Conservation (phyloP, 495 filamentous ascomycete genomes). For the Rhizodiscina lignyota region DNA sequence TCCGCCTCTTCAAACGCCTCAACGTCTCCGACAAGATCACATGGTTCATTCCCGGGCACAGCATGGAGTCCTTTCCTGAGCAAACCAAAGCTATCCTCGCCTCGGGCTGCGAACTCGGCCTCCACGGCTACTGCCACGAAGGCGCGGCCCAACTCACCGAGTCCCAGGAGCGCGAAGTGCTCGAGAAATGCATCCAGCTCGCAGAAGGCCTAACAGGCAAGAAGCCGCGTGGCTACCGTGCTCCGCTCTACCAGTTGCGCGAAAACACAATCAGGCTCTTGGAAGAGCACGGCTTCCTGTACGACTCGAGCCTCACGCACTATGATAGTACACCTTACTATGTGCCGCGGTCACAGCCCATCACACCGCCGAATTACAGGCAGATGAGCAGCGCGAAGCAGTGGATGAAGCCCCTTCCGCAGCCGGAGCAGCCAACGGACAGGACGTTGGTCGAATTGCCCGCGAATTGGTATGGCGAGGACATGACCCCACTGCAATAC, state of each 20-base stretch:
- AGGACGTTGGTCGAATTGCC: slow-evolving; percentile 34
- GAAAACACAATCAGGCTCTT: slow-evolving; percentile 37
- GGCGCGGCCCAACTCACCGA: slow-evolving; percentile 37
- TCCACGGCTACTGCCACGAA: slow-evolving; percentile 47
- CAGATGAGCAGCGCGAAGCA: slow-evolving; percentile 23
- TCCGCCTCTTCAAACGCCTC: slow-evolving; percentile 39
- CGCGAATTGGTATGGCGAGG: slow-evolving; percentile 39
- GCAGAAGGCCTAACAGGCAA: slow-evolving; percentile 32
- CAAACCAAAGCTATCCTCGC: slow-evolving; percentile 35
- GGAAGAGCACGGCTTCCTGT: slow-evolving; percentile 38
- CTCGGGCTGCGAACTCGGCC: slow-evolving; percentile 38
- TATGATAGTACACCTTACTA: slow-evolving; percentile 38
- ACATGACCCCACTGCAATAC: slow-evolving; percentile 39
- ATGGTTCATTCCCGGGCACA: slow-evolving; percentile 51
- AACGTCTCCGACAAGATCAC: slow-evolving; percentile 34
- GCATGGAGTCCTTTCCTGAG: slow-evolving; percentile 40
- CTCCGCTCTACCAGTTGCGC: slow-evolving; percentile 39
- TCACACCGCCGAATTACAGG: slow-evolving; percentile 33
- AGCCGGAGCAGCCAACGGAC: slow-evolving; percentile 11
- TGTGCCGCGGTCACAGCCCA: slow-evolving; percentile 29
- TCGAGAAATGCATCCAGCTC: slow-evolving; percentile 35
- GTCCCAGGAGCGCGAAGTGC: slow-evolving; percentile 39
- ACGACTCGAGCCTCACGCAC: slow-evolving; percentile 37
- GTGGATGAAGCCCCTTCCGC: slow-evolving; percentile 41
- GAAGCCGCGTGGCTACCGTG: slow-evolving; percentile 37